Evolutionary conservation across 148 eudicot genomes (phyloP).

Genomic region (Oxyria digyna): DNA sequence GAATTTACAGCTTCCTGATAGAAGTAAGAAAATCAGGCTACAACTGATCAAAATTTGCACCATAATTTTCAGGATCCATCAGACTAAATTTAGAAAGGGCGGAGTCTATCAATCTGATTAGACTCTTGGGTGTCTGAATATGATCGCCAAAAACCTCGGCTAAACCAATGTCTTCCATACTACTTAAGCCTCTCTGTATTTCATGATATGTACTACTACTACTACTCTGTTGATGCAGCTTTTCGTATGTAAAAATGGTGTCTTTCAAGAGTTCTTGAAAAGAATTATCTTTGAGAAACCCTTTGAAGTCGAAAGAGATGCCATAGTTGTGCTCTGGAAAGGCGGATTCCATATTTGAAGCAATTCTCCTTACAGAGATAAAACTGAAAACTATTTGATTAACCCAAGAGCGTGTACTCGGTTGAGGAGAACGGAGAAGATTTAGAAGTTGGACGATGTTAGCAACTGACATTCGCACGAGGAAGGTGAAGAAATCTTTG

Average conservation of each 20-base stretch:
- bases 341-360: conserved; percentile 38
- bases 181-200: conserved; percentile 9
- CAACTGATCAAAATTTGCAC: neutral
- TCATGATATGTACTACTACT: conserved; percentile 8
- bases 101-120: conserved; percentile 33
- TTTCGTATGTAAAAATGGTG: conserved; percentile 31
- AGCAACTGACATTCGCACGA: conserved; percentile 52
- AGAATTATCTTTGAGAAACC: conserved; percentile 28
- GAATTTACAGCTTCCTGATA: neutral
- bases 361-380: conserved; percentile 25
- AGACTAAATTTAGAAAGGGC: conserved; percentile 15
- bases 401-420: conserved; percentile 24
- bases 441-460: conserved; percentile 38
- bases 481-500: conserved; percentile 71
- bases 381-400: conserved; percentile 42
- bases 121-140: conserved; percentile 31
- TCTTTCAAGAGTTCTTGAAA: conserved; percentile 33
- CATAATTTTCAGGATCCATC: neutral
- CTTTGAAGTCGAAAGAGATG: conserved; percentile 24
- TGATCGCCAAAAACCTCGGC: conserved; percentile 9
- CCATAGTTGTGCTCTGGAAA: conserved; percentile 21
- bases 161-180: conserved; percentile 12
- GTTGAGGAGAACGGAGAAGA: conserved; percentile 14
- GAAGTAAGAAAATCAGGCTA: neutral
- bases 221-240: conserved; percentile 24